Conservation (phyloP, 202 grass and related monocot species). For the Schoenoplectus tabernaemontani region DNA sequence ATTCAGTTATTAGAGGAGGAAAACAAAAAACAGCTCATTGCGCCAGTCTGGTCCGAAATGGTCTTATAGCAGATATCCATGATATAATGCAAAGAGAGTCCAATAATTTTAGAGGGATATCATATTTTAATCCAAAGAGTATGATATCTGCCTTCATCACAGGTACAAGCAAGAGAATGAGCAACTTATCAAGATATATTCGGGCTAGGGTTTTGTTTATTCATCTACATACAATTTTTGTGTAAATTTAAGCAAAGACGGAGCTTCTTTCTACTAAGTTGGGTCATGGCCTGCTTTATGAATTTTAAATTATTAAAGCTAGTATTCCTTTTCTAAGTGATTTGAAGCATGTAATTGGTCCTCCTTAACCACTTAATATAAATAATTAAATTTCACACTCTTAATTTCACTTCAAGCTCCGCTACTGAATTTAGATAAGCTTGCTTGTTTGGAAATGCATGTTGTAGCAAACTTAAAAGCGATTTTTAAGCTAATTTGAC, state of each 20-base stretch:
- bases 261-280: no score
- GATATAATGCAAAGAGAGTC: not conserved
- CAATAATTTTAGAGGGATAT: not conserved
- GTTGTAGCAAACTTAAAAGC: slow-evolving; percentile 32
- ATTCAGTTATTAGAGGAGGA: no score
- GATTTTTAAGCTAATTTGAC: slow-evolving; percentile 28
- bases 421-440: no score
- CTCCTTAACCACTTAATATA: no score
- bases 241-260: no score
- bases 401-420: no score
- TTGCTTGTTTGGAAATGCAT: no score
- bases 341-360: no score
- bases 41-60: not conserved
- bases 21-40: not conserved
- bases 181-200: not conserved
- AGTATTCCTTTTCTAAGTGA: no score
- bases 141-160: not conserved
- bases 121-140: not conserved
- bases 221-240: not conserved
- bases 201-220: not conserved
- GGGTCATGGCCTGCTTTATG: no score
- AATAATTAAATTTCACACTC: no score
- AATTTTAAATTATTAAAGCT: no score
- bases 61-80: not conserved
- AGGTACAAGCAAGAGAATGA: not conserved